Percentiles rank a stretch among this genome's conserved stretches.
These are phyloP conservation scores for Diphasiastrum complanatum DNA, from an alignment of 83 land plant genomes.

Conservation along the genomic window DNA sequence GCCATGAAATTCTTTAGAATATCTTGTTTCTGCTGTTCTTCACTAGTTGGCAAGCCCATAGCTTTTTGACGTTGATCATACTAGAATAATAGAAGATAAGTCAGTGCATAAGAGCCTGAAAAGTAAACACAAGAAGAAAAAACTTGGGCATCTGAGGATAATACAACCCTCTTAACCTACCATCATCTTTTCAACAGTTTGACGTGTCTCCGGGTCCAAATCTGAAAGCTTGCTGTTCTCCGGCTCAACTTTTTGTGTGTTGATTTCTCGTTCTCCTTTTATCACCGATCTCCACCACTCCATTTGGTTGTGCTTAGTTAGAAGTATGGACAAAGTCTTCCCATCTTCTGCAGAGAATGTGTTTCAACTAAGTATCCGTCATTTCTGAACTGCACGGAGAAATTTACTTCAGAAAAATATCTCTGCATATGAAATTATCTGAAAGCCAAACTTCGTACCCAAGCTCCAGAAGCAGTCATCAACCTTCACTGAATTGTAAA, in stretches of 20 bases:
- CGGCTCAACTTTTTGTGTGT: slow-evolving; percentile 91
- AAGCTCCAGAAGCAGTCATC: slow-evolving; percentile 84
- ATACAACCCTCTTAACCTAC: no score
- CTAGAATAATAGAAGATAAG: no score
- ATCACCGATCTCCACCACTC: slow-evolving; percentile 86
- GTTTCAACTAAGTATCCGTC: neutral
- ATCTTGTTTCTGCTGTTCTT: slow-evolving; percentile 74
- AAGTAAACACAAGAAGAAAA: no score
- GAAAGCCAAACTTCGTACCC: slow-evolving; percentile 30
- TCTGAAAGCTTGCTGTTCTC: slow-evolving; percentile 76
- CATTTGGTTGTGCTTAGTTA: slow-evolving; percentile 81
- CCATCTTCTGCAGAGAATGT: slow-evolving; percentile 54
- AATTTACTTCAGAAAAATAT: neutral
- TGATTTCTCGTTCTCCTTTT: slow-evolving; percentile 82
- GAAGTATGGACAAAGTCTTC: slow-evolving; percentile 51
- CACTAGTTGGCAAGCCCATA: slow-evolving; percentile 82
- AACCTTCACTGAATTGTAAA: slow-evolving; percentile 44
- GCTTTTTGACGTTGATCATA: slow-evolving; percentile 86
- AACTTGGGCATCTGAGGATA: no score
- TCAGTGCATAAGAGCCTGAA: no score
- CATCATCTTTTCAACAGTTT: slow-evolving; percentile 96
- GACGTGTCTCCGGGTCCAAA: slow-evolving; percentile 77
- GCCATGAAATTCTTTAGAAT: slow-evolving; percentile 82
- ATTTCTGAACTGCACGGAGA: neutral
- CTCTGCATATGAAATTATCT: neutral